These are phyloP conservation scores for Apiotrichum siamense DNA, from an alignment of 1,284 basidiomycete species.

Conservation along the genomic window DNA sequence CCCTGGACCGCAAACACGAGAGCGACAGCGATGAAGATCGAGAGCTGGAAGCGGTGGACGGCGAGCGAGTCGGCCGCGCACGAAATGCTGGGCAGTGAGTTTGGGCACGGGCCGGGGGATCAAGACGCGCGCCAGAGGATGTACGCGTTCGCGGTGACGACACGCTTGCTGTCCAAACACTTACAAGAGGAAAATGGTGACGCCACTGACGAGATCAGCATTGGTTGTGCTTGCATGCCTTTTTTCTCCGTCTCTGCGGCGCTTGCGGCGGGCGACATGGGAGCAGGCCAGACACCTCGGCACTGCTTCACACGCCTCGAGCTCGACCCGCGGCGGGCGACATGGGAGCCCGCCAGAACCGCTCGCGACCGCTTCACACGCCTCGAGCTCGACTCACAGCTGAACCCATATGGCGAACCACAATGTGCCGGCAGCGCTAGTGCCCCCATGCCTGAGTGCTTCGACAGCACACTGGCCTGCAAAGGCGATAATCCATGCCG, in stretches of 20 bases:
- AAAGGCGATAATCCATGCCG: slow-evolving; percentile 90
- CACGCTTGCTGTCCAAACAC: slow-evolving; percentile 7
- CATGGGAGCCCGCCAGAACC: too few species aligned
- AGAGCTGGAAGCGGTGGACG: slow-evolving; percentile 59
- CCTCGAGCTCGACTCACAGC: slow-evolving; percentile 27
- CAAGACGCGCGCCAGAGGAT: too few species aligned
- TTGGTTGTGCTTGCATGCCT: not conserved
- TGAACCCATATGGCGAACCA: slow-evolving; percentile 83
- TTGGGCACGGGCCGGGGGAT: too few species aligned
- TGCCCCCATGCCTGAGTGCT: too few species aligned
- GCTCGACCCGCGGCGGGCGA: too few species aligned
- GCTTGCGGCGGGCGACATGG: too few species aligned
- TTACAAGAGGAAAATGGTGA: slow-evolving; percentile 44
- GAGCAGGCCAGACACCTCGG: too few species aligned
- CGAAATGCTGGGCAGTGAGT: slow-evolving; percentile 24
- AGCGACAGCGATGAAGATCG: slow-evolving; percentile 75
- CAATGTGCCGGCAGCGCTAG: slow-evolving; percentile 53
- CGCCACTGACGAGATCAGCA: slow-evolving; percentile 13
- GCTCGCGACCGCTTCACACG: too few species aligned
- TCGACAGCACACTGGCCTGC: slow-evolving; percentile 43
- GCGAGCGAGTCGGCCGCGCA: slow-evolving; percentile 36
- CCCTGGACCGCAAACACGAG: slow-evolving; percentile 68
- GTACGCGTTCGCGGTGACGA: too few species aligned
- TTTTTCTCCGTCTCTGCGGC: not conserved
- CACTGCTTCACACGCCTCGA: too few species aligned